Evolutionary conservation across 768 basidiomycete genomes (phyloP).

Genomic region (Termitomyces sp.): DNA sequence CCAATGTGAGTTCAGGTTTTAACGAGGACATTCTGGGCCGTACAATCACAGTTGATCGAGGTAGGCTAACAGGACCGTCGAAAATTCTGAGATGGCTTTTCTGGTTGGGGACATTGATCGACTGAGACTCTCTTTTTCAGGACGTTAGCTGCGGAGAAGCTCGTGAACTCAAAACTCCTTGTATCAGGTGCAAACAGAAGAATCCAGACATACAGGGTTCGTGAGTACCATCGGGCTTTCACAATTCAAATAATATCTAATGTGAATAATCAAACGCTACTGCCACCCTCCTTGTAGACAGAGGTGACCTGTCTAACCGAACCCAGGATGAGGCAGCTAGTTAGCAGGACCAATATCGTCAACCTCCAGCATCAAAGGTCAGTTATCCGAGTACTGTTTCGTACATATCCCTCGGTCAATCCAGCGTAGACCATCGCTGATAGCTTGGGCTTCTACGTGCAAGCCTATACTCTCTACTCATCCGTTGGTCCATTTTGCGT

Average conservation of each 20-base stretch:
- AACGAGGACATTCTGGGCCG: too few species aligned
- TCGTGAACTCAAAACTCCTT: conserved; percentile 92
- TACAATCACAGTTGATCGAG: too few species aligned
- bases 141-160: conserved; percentile 97
- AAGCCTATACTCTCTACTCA: conserved; percentile 96
- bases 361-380: conserved; percentile 82
- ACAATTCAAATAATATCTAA: neutral
- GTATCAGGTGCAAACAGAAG: conserved; percentile 91
- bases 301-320: conserved; percentile 79
- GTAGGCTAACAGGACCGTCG: conserved; percentile 97
- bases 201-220: conserved; percentile 91
- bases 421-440: conserved; percentile 43
- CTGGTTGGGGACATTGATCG: neutral
- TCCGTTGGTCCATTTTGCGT: conserved; percentile 97
- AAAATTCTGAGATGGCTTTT: conserved; percentile 79
- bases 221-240: conserved; percentile 35
- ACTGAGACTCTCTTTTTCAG: conserved; percentile 35
- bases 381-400: neutral
- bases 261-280: conserved; percentile 60
- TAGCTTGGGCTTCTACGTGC: conserved; percentile 84
- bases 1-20: too few species aligned
- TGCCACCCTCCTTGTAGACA: conserved; percentile 91
- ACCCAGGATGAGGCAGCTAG: conserved; percentile 81
- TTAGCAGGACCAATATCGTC: conserved; percentile 68
- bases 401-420: neutral